Evolutionary conservation across 2,329 filamentous ascomycete species (phyloP).

Genomic region (Curvularia verruculosa): DNA sequence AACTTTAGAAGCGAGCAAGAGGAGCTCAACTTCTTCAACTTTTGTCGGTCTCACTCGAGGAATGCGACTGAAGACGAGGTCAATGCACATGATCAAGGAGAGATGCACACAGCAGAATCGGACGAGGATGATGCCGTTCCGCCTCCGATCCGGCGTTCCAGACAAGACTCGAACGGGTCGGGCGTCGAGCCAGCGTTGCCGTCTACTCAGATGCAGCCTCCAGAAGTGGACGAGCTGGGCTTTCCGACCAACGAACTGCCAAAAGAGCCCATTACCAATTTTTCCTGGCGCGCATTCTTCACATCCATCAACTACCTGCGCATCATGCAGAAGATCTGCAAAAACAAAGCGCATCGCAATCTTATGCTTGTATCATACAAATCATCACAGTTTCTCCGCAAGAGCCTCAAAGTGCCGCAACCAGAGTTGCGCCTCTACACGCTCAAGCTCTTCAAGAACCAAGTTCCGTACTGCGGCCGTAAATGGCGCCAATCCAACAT

Average conservation of each 20-base stretch:
- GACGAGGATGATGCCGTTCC: constrained; percentile 73
- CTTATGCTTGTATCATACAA: constrained; percentile 95
- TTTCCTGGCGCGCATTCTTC: constrained; percentile 94
- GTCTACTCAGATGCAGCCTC: constrained; percentile 43
- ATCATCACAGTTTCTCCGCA: constrained; percentile 87
- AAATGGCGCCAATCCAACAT: constrained; percentile 99
- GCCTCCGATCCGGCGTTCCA: constrained; percentile 74
- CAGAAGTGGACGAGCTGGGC: constrained; percentile 82
- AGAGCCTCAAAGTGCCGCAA: constrained; percentile 89
- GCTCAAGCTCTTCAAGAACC: constrained; percentile 96
- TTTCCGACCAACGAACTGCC: constrained; percentile 76
- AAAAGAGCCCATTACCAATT: constrained; percentile 79
- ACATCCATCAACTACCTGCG: constrained; percentile 93
- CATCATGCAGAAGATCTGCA: constrained; percentile 96
- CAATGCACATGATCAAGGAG: constrained; percentile 21
- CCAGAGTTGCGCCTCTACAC: constrained; percentile 88
- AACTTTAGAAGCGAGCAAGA: constrained; percentile 83
- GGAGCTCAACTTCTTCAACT: constrained; percentile 88
- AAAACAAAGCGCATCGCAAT: constrained; percentile 92
- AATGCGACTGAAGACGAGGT: constrained; percentile 52
- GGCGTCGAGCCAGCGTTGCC: constrained; percentile 34
- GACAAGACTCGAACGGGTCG: constrained; percentile 38
- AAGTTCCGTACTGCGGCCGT: constrained; percentile 95
- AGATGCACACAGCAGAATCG: constrained; percentile 34
- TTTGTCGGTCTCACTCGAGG: constrained; percentile 77